Evolutionary conservation across 345 rosid species (phyloP).

Genomic region (Lepidium africanum): DNA sequence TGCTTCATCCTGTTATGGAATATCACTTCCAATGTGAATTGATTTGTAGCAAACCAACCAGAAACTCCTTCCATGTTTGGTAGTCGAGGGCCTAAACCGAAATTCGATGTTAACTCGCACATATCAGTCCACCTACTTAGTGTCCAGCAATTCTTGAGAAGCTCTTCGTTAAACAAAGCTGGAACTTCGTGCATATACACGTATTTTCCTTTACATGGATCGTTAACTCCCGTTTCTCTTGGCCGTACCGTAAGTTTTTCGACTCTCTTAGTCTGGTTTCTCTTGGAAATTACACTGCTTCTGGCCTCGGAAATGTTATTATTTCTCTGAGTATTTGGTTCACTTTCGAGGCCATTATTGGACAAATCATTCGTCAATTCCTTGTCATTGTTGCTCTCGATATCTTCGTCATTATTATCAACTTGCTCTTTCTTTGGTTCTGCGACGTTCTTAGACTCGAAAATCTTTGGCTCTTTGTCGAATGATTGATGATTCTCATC

Average conservation of each 20-base stretch:
- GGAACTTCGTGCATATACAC: constrained; percentile 59
- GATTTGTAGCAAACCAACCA: constrained; percentile 73
- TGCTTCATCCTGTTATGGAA: constrained; percentile 77
- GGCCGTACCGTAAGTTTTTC: constrained; percentile 2
- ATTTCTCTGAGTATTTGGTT: neutral
- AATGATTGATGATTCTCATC: constrained; percentile 5
- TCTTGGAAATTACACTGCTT: neutral
- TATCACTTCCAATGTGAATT: constrained; percentile 70
- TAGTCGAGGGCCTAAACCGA: constrained; percentile 52
- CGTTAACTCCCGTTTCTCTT: constrained; percentile 9
- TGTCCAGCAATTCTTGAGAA: constrained; percentile 53
- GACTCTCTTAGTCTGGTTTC: neutral
- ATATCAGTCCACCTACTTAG: constrained; percentile 52
- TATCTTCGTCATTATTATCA: neutral
- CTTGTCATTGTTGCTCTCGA: neutral
- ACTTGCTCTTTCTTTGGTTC: constrained; percentile 1
- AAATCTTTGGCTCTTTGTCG: constrained; percentile 7
- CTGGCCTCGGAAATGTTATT: neutral
- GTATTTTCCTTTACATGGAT: constrained; percentile 43
- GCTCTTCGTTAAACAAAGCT: constrained; percentile 49
- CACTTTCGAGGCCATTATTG: neutral
- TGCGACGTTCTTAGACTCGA: neutral
- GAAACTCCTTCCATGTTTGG: constrained; percentile 32
- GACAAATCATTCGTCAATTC: neutral
- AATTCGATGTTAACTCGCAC: constrained; percentile 50